Conservation (phyloP, 140 eudicot genomes). For the Cichorium intybus region DNA sequence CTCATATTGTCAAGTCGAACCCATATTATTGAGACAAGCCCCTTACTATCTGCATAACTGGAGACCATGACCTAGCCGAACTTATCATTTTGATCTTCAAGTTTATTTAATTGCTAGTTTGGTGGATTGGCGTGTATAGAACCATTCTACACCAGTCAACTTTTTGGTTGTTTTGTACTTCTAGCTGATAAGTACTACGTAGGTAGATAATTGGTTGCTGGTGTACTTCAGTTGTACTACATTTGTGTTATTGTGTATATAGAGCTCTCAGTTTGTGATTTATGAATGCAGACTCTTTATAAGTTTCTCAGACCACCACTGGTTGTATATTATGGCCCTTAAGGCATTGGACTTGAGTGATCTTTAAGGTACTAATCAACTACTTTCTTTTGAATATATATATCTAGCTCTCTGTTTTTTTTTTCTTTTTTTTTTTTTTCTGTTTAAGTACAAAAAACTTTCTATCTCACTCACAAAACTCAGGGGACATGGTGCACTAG, state of each 20-base stretch:
- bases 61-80: background rate
- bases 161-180: background rate
- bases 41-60: background rate
- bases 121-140: background rate
- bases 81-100: background rate
- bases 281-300: background rate
- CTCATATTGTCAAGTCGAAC: background rate
- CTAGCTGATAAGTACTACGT: background rate
- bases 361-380: background rate
- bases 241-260: background rate
- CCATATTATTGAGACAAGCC: background rate
- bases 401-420: background rate
- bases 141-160: background rate
- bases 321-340: background rate
- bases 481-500: too few relatives aligned
- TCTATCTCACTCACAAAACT: too few relatives aligned
- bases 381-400: background rate
- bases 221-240: slow-evolving; percentile 17
- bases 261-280: background rate
- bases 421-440: too few relatives aligned
- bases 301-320: background rate
- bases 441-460: background rate
- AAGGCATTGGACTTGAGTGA: background rate
- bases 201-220: slow-evolving; percentile 10
- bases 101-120: background rate